Base-by-base conservation (phyloP, 2,329 filamentous ascomycete species). In the Epichloe glyceriae region DNA sequence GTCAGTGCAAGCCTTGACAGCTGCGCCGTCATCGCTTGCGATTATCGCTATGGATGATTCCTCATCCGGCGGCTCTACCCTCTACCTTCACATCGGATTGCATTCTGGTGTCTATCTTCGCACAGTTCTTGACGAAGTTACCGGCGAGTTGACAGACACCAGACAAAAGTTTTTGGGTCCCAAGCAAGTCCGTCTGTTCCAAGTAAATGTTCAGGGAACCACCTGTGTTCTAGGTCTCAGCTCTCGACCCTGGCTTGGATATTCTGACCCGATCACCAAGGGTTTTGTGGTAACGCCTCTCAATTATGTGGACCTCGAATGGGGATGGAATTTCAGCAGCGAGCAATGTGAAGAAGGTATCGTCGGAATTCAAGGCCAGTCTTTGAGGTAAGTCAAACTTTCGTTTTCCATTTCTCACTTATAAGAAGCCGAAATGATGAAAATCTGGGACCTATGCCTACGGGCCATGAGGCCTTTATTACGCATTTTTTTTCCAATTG, bases 11-110 rank as follows among this genome's bases (percentile, higher is more conserved):
- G 91, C 90, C 15, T 71, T 97, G 55, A 95, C 90, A 3, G 90
- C 91, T 2, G 85, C 89, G 0, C 93, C 93, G 7, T 94, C 88
- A 12, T 83, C 88, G 1, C 72, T 98, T 42, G 85, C 85, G 38
- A 95, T 98, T 58, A 95, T 96, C 75, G 78, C 88, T 7, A 98
- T 98, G 91, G 80, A 88, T 14, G 93, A 99, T 66, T 94, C 91
- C 1, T 88, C 87, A 2, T 88, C 86, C 2, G 89, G 89, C 22
- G 88, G 89, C 17, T 86, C 83, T 11, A 95, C 91, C 0, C 76
- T 95, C 4, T 97, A 95, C 63, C 79, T 98, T 5, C 93, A 99
- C 61, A 97, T 99, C 54, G 94, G 93, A 50, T 78, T 99, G 2
- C 85, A 93, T 63, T 97, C 90, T 33, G 93, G 94, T 51, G 89